Percentiles rank a stretch among this genome's conserved stretches.
These are phyloP conservation scores for Cardamine occulta DNA, from an alignment of 345 rosid genomes.

Conservation along the genomic window DNA sequence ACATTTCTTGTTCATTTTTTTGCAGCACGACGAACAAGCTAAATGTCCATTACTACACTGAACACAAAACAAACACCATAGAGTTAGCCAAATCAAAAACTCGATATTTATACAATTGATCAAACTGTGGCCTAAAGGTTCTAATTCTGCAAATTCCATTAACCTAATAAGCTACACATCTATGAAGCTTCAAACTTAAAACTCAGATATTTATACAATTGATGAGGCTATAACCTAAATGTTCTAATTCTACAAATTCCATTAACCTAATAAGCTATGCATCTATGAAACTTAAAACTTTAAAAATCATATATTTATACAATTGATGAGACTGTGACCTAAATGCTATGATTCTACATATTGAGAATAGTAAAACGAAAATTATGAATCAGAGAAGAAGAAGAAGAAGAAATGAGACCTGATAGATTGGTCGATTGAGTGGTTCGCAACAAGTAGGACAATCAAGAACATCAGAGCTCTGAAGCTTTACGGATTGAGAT, in stretches of 20 bases:
- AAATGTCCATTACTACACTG: conserved; percentile 67
- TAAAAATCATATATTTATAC: no score
- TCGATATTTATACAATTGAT: background rate
- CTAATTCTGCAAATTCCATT: background rate
- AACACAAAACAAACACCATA: background rate
- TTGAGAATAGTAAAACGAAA: background rate
- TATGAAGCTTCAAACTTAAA: background rate
- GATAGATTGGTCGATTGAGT: conserved; percentile 33
- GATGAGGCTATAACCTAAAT: background rate
- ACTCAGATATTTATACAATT: background rate
- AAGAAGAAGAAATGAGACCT: background rate
- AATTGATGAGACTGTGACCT: background rate
- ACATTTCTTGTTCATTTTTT: conserved; percentile 47
- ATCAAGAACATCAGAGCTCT: conserved; percentile 26
- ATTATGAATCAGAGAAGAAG: background rate
- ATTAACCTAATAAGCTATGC: no score
- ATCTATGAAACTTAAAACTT: no score
- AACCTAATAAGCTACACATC: no score
- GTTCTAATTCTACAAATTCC: background rate
- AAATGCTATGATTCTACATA: background rate
- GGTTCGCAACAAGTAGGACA: conserved; percentile 29
- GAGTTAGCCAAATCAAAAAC: background rate
- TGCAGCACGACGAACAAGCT: conserved; percentile 56
- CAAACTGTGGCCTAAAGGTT: background rate
- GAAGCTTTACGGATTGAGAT: background rate